These are phyloP conservation scores for Hibiscus tridactylites DNA, from an alignment of 345 rosid genomes.

Conservation along the genomic window DNA sequence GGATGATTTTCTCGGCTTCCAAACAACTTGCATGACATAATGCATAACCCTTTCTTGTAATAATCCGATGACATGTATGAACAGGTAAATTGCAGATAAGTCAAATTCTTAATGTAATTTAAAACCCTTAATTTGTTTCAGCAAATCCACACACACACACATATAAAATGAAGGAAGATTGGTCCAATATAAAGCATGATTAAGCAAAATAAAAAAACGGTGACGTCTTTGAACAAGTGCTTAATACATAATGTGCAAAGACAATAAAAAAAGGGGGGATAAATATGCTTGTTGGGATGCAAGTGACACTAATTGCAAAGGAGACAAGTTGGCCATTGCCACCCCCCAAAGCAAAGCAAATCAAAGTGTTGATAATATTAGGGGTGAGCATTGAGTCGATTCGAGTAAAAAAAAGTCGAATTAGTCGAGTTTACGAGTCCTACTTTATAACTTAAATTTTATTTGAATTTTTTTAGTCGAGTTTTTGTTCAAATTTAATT, in stretches of 20 bases:
- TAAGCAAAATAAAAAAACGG: not conserved
- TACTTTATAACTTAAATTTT: no score
- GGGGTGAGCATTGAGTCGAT: no score
- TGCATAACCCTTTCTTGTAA: not conserved
- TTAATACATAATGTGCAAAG: not conserved
- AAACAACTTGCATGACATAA: not conserved
- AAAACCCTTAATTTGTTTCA: not conserved
- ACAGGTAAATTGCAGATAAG: not conserved
- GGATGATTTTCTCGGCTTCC: not conserved
- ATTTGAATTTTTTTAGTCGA: no score
- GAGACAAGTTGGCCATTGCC: no score
- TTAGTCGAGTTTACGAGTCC: no score
- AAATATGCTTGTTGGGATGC: not conserved
- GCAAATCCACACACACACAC: not conserved
- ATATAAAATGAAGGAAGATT: not conserved
- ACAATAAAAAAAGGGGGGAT: not conserved
- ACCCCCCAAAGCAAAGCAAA: no score
- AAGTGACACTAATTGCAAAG: slow-evolving; percentile 1
- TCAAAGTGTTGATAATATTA: no score
- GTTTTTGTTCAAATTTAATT: no score
- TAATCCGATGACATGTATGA: not conserved
- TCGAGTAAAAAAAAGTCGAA: no score
- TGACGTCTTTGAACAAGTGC: slow-evolving; percentile 14
- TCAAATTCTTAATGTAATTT: not conserved
- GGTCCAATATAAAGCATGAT: not conserved